Evolutionary conservation across 2,329 filamentous ascomycete genomes (phyloP).

Genomic region (Diaporthe ilicicola): DNA sequence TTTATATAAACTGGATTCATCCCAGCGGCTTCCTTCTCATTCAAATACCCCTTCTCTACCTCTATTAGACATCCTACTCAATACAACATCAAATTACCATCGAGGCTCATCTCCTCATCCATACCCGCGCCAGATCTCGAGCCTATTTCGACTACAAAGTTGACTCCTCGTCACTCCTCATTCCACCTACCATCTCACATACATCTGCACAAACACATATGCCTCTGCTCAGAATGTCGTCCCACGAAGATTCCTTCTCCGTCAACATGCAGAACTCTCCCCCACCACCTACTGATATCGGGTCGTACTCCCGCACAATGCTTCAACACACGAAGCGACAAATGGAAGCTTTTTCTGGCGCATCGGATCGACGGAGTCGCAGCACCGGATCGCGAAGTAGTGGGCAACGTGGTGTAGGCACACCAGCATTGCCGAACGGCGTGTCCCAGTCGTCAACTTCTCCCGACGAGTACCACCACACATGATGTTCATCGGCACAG

Average conservation of each 20-base stretch:
- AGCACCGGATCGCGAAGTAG: conserved; percentile 11
- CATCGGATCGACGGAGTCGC: conserved; percentile 47
- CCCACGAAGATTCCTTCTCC: conserved; percentile 36
- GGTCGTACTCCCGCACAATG: conserved; percentile 66
- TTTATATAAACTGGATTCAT: conserved; percentile 30
- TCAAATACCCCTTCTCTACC: not conserved
- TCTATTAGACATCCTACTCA: not conserved
- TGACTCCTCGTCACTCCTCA: not conserved
- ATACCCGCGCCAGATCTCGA: not conserved
- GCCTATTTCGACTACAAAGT: not conserved
- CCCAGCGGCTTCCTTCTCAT: not conserved
- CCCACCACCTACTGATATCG: conserved; percentile 40
- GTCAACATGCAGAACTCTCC: conserved; percentile 37
- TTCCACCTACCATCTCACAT: not conserved
- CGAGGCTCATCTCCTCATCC: not conserved
- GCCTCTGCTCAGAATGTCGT: conserved; percentile 37
- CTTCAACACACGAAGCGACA: conserved; percentile 71
- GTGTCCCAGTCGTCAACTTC: conserved; percentile 28
- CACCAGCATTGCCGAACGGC: conserved; percentile 41
- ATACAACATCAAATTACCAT: not conserved
- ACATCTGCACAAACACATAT: conserved; percentile 16
- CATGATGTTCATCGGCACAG: conserved; percentile 30
- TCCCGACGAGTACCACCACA: conserved; percentile 36
- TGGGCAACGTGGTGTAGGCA: conserved; percentile 21
- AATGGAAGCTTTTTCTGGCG: conserved; percentile 65